A percentile compares a stretch with the other conserved stretches of the same genome.
Evolutionary conservation across 805 yeast genomes (phyloP).

Genomic region (Zygosaccharomyces gambellarensis): DNA sequence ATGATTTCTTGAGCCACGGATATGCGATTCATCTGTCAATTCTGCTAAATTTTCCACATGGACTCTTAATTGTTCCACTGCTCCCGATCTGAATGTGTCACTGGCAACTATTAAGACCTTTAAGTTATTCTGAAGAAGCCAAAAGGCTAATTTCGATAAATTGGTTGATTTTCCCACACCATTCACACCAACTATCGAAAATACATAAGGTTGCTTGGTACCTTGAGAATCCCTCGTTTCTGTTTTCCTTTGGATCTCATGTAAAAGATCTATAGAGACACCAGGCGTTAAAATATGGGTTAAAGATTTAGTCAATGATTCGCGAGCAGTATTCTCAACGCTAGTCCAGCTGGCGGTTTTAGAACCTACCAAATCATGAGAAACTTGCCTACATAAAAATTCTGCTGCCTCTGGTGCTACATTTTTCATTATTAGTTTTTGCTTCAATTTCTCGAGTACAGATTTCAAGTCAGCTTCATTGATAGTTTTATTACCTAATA

Average conservation of each 20-base stretch:
- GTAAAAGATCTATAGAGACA: constrained; percentile 78
- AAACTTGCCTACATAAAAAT: constrained; percentile 63
- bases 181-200: constrained; percentile 94
- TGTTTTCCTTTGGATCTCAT: constrained; percentile 59
- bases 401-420: constrained; percentile 88
- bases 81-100: constrained; percentile 97
- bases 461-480: constrained; percentile 59
- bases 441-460: constrained; percentile 60
- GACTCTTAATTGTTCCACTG: constrained; percentile 94
- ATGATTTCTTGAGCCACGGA: constrained; percentile 34
- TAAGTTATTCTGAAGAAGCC: constrained; percentile 88
- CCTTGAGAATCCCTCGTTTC: constrained; percentile 21
- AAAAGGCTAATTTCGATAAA: constrained; percentile 86
- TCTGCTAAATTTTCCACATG: constrained; percentile 82
- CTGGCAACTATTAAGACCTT: constrained; percentile 90
- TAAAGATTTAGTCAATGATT: constrained; percentile 53
- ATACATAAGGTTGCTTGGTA: constrained; percentile 70
- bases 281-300: constrained; percentile 85
- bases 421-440: constrained; percentile 77
- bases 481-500: constrained; percentile 66
- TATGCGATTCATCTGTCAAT: constrained; percentile 47
- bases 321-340: constrained; percentile 65
- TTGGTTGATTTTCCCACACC: constrained; percentile 98
- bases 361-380: constrained; percentile 63
- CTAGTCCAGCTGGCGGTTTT: constrained; percentile 72